Evolutionary conservation across 441 rosid genomes (phyloP), one percentile per base, ranked within the genome.

Genomic region (Syzygium syzygioides): DNA sequence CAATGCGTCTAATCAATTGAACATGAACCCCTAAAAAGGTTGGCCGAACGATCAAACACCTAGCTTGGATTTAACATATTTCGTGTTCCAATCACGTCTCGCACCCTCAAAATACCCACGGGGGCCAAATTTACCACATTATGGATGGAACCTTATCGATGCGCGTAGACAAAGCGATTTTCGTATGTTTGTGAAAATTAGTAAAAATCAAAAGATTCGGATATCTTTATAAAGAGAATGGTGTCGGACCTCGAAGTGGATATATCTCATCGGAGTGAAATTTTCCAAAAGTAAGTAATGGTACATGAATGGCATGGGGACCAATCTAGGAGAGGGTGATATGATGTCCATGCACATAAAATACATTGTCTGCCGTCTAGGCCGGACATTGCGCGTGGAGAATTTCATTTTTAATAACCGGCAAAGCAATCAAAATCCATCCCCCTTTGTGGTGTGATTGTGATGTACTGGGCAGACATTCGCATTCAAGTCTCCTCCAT

Each of bases 341-440:
- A 89, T 50, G 48, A 45, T 45, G 48, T 45, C 48, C 48, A 45
- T 45, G 48, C 48, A 45, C 48, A 45, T 45, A 7, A 45, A 45
- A 45, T 45, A 45, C 48, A 45, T 45, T 45, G 48, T 45, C 48
- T 66, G 25, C 34, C 34, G 79, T 11, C 79, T 60, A 86, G 83
- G 88, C 23, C 88, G 88, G 93, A 94, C 93, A 92, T 85, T 88
- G 89, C 94, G 91, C 94, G 94, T 92, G 95, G 89, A 91, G 93
- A 91, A 93, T 92, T 91, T 90, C 93, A 91, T 68, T 68, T 25
- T 90, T 88, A 92, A 79, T 90, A 88, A 88, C 91, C 79, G 93
- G 91, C 87, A 66, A 91, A 87, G 89, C 91, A 62, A 90, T 90
- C 93, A 93, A 91, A 90, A 56, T 48, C 32, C n/a, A 80, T 15